A percentile compares a stretch with the other conserved stretches of the same genome.
Conservation (phyloP, 805 yeast species). For the Suhomyces sp. region DNA sequence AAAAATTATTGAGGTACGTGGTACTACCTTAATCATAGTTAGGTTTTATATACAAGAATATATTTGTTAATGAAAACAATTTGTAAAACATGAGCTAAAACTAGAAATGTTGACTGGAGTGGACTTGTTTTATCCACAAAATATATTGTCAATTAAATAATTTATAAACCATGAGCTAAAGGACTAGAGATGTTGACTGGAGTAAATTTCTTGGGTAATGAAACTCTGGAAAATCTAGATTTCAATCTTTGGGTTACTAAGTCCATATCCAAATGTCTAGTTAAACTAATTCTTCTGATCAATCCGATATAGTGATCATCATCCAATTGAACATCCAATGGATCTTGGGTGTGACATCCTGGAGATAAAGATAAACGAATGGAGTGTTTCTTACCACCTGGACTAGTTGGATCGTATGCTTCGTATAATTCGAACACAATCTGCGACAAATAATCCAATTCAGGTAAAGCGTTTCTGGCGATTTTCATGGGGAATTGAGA, state of each 20-base stretch:
- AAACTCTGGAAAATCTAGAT: conserved; percentile 80
- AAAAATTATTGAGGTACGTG: conserved; percentile 10
- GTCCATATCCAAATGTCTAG: conserved; percentile 91
- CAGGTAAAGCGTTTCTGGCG: conserved; percentile 93
- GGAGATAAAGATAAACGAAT: conserved; percentile 91
- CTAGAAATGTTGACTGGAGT: no score
- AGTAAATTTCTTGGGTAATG: conserved; percentile 85
- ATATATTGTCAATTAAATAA: no score
- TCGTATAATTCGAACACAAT: conserved; percentile 92
- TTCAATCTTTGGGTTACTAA: conserved; percentile 77
- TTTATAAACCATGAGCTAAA: conserved; percentile 21
- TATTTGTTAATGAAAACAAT: neutral
- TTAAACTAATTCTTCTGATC: conserved; percentile 84
- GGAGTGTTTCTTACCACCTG: conserved; percentile 78
- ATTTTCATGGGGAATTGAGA: conserved; percentile 93
- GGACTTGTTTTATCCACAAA: no score
- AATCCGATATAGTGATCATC: conserved; percentile 96
- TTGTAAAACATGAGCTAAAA: neutral
- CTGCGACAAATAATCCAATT: conserved; percentile 91
- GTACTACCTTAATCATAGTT: conserved; percentile 10
- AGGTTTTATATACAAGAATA: neutral
- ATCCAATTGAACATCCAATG: conserved; percentile 93
- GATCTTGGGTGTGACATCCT: conserved; percentile 98
- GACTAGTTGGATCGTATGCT: conserved; percentile 56
- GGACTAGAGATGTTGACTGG: conserved; percentile 87